Percentiles rank a stretch among this genome's conserved stretches.
phyloP scores from a whole-genome alignment of 768 basidiomycete genomes.

The Psilocybe cubensis region DNA sequence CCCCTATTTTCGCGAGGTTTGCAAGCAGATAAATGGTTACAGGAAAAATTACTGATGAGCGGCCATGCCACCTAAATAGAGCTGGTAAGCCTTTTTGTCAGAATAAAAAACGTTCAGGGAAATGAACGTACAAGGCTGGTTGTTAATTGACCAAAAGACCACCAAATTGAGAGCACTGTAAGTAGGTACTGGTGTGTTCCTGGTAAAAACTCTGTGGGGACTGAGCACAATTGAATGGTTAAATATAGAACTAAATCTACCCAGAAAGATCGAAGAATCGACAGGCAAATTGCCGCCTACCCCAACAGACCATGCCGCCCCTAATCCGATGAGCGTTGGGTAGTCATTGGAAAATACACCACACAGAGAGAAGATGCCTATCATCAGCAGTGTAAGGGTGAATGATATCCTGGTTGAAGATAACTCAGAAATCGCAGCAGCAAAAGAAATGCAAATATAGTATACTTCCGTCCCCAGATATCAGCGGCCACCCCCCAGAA shows the following conservation, averaged over 20 bases:
- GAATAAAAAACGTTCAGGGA: constrained; percentile 11
- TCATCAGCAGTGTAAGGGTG: constrained; percentile 70
- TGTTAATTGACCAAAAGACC: constrained; percentile 76
- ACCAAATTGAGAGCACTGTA: constrained; percentile 78
- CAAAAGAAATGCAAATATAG: not conserved
- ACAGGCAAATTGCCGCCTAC: not conserved
- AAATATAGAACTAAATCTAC: not conserved
- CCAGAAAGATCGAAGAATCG: not conserved
- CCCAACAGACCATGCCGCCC: not conserved
- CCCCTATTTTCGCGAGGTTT: constrained; percentile 61
- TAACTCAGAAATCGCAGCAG: not conserved
- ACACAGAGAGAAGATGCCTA: constrained; percentile 63
- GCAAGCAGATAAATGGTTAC: constrained; percentile 34
- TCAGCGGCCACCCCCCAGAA: constrained; percentile 67
- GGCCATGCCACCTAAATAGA: constrained; percentile 71
- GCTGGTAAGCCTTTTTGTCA: constrained; percentile 30
- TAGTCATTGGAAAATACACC: constrained; percentile 63
- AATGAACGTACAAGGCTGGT: constrained; percentile 43
- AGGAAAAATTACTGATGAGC: constrained; percentile 68
- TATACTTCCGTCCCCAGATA: no score
- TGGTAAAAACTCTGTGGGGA: constrained; percentile 63
- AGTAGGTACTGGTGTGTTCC: constrained; percentile 76
- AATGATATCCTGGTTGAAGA: constrained; percentile 54
- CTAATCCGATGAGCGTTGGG: constrained; percentile 50
- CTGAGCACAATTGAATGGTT: not conserved